Evolutionary conservation across 306 rosid genomes (phyloP).

Genomic region (Citrullus mucosospermus): DNA sequence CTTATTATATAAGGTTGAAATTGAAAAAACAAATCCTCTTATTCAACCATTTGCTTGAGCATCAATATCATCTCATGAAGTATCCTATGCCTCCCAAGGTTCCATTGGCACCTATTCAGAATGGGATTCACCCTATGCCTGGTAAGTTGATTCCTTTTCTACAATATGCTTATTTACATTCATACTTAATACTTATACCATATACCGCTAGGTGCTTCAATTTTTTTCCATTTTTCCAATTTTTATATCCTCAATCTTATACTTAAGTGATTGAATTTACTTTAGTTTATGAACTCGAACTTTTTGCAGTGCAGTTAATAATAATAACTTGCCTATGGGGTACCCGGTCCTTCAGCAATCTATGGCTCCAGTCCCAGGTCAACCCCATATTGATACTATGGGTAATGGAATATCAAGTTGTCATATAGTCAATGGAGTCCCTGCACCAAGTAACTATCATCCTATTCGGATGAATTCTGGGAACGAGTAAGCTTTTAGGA

Average conservation of each 20-base stretch:
- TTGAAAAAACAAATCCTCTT: conserved; percentile 80
- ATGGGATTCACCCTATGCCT: conserved; percentile 92
- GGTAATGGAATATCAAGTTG: conserved; percentile 59
- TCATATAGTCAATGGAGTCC: conserved; percentile 88
- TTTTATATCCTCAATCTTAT: neutral
- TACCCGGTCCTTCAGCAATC: conserved; percentile 77
- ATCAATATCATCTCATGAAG: conserved; percentile 71
- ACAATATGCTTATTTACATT: neutral
- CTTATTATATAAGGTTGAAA: conserved; percentile 80
- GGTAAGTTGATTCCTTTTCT: conserved; percentile 38
- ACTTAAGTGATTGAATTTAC: neutral
- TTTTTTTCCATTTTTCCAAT: neutral
- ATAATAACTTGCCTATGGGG: conserved; percentile 85
- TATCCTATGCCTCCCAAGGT: conserved; percentile 72
- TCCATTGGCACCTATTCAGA: conserved; percentile 88
- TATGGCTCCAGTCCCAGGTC: conserved; percentile 52
- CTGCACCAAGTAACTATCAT: conserved; percentile 70
- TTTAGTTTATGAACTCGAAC: conserved; percentile 24
- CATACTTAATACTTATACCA: neutral
- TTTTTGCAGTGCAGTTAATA: conserved; percentile 89
- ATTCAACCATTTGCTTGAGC: conserved; percentile 84
- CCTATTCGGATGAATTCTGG: conserved; percentile 67
- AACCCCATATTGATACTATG: conserved; percentile 64
- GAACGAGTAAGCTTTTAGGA: conserved; percentile 47
- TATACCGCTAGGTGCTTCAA: neutral